Percentiles rank a stretch among this genome's conserved stretches.
These are phyloP conservation scores for Ottelia alismoides DNA, from an alignment of 106 monocot genomes.

Conservation along the genomic window DNA sequence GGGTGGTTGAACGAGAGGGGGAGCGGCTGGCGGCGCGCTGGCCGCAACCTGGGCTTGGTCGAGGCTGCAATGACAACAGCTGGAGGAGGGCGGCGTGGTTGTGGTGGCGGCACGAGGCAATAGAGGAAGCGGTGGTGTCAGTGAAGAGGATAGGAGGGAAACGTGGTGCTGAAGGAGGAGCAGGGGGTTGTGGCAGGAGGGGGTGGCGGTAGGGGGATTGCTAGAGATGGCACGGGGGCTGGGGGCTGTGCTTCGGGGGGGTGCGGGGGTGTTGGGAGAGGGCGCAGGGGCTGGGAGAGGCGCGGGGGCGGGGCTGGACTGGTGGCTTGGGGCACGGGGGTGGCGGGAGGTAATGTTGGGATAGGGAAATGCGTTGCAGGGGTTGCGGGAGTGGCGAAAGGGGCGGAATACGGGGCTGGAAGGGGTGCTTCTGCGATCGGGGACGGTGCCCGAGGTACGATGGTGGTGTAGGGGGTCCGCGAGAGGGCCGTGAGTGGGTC, in stretches of 20 bases:
- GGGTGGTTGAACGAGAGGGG: too few relatives aligned
- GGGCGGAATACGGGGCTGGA: too few relatives aligned
- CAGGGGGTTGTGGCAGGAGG: not conserved
- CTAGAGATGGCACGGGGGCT: not conserved
- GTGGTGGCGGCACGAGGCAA: not conserved
- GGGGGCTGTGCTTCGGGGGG: too few relatives aligned
- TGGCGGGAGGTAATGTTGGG: not conserved
- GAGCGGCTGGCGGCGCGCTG: not conserved
- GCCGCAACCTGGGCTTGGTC: not conserved
- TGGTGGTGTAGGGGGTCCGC: too few relatives aligned
- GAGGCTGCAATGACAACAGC: not conserved
- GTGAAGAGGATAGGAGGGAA: too few relatives aligned
- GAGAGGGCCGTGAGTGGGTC: too few relatives aligned
- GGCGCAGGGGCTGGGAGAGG: not conserved
- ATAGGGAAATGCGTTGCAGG: too few relatives aligned
- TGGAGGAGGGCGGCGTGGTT: not conserved
- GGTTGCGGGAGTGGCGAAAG: too few relatives aligned
- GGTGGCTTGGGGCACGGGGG: not conserved
- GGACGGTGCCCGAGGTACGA: too few relatives aligned
- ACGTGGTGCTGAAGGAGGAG: not conserved
- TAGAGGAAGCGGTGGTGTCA: not conserved
- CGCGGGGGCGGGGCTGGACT: not conserved
- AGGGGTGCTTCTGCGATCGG: too few relatives aligned
- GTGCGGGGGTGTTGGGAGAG: not conserved
- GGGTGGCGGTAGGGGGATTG: not conserved